A percentile compares a stretch with the other conserved stretches of the same genome.
These are phyloP conservation scores for Pythium aristosporum DNA, from an alignment of 352 stramenopile species.

Conservation along the genomic window DNA sequence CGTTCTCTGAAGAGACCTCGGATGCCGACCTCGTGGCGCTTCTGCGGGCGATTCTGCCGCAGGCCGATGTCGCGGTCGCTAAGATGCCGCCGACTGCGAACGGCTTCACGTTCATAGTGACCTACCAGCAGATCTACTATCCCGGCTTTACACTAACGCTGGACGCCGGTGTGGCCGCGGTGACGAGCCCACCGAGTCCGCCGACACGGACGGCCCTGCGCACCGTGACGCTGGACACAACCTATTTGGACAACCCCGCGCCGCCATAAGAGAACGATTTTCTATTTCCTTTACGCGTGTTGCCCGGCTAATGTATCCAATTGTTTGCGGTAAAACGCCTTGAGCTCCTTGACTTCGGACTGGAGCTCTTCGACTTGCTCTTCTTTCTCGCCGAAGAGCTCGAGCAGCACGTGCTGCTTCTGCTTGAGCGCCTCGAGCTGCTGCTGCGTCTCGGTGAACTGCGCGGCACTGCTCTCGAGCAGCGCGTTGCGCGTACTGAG, in stretches of 20 bases:
- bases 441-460: constrained; percentile 46
- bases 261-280: no score
- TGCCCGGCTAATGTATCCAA: constrained; percentile 64
- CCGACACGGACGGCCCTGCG: background rate
- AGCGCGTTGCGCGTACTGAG: constrained; percentile 74
- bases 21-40: constrained; percentile 11
- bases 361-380: constrained; percentile 85
- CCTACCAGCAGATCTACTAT: constrained; percentile 7
- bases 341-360: constrained; percentile 71
- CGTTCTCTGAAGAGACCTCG: constrained; percentile 8
- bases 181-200: background rate
- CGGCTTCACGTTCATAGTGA: constrained; percentile 2
- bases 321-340: constrained; percentile 77
- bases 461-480: constrained; percentile 55
- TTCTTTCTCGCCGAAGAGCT: constrained; percentile 85
- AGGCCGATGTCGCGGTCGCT: background rate
- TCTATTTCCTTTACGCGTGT: constrained; percentile 29
- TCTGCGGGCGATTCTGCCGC: constrained; percentile 20
- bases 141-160: constrained; percentile 7
- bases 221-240: constrained; percentile 3
- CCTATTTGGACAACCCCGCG: constrained; percentile 1
- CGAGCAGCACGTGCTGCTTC: constrained; percentile 77
- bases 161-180: background rate
- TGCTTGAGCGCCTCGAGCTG: constrained; percentile 61
- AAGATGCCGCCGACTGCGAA: background rate